These are phyloP conservation scores for Syzygium aqueum DNA, from an alignment of 345 rosid genomes.

Conservation along the genomic window DNA sequence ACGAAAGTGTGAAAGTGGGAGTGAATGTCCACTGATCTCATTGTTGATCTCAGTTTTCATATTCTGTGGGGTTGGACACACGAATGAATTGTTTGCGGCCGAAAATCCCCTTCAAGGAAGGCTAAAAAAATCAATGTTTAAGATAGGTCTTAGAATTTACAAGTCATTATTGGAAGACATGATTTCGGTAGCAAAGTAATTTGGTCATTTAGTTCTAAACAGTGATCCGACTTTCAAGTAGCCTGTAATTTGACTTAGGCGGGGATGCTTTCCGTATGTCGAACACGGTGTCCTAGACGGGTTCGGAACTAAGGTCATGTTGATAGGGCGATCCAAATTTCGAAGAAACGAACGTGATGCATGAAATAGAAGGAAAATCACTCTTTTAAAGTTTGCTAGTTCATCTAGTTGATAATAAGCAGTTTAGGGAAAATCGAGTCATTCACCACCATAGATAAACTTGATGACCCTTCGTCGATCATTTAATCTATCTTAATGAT, in stretches of 20 bases:
- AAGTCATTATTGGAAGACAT: background rate
- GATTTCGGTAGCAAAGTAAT: background rate
- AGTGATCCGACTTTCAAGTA: background rate
- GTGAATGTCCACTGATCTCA: background rate
- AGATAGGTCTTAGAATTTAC: background rate
- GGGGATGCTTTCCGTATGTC: background rate
- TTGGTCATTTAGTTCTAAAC: background rate
- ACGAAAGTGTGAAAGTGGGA: background rate
- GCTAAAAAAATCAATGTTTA: background rate
- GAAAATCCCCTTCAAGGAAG: background rate
- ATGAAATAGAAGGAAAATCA: background rate
- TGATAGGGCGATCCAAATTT: background rate
- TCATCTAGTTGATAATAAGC: background rate
- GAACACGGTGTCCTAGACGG: background rate
- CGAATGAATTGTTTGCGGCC: background rate
- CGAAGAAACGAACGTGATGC: background rate
- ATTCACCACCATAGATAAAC: background rate
- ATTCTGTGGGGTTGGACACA: background rate
- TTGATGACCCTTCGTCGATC: background rate
- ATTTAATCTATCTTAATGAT: background rate
- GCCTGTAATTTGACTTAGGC: background rate
- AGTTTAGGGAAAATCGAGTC: background rate
- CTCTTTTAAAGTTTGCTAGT: background rate
- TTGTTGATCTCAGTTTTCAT: background rate
- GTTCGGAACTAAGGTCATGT: background rate